Percentiles rank a stretch among this genome's conserved stretches.
Conservation (phyloP, 1,284 basidiomycete species). For the Schizophyllum amplum region DNA sequence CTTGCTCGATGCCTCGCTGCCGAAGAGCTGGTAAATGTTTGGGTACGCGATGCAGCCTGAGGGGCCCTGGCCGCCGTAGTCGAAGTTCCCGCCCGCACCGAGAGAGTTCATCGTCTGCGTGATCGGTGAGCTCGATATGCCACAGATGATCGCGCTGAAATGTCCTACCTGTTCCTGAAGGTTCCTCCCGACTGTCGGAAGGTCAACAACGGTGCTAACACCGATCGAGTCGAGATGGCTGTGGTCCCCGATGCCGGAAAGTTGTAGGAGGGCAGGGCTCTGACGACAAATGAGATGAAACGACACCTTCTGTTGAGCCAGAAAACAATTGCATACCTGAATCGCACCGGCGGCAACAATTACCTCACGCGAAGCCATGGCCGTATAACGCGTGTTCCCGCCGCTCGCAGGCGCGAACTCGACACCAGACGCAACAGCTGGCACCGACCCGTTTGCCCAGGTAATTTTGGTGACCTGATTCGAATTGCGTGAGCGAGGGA, state of each 20-base stretch:
- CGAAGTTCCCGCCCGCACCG: constrained; percentile 29
- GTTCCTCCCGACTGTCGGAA: constrained; percentile 37
- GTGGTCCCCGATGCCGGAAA: constrained; percentile 37
- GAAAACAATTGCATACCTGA: too few species aligned
- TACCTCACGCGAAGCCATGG: constrained; percentile 26
- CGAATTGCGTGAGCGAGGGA: neutral
- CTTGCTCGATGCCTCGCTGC: constrained; percentile 22
- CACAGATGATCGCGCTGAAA: neutral
- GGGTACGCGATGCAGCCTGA: constrained; percentile 37
- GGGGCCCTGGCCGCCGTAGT: constrained; percentile 29
- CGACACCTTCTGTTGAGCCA: too few species aligned
- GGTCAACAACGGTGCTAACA: constrained; percentile 27
- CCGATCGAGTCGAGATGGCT: constrained; percentile 29
- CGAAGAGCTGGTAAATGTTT: constrained; percentile 37
- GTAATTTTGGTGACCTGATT: constrained; percentile 27
- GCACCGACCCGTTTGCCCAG: constrained; percentile 20
- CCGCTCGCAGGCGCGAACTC: constrained; percentile 25
- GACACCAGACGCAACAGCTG: constrained; percentile 26
- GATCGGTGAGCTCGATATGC: neutral
- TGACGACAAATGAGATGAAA: too few species aligned
- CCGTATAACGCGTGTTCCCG: constrained; percentile 20
- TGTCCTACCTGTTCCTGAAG: constrained; percentile 34
- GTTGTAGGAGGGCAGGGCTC: constrained; percentile 34
- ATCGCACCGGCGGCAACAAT: constrained; percentile 30
- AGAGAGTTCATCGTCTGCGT: constrained; percentile 31